Percentiles rank a stretch among this genome's conserved stretches.
Evolutionary conservation across 2,329 filamentous ascomycete species (phyloP).

Genomic region (Paraconiothyrium sp.): DNA sequence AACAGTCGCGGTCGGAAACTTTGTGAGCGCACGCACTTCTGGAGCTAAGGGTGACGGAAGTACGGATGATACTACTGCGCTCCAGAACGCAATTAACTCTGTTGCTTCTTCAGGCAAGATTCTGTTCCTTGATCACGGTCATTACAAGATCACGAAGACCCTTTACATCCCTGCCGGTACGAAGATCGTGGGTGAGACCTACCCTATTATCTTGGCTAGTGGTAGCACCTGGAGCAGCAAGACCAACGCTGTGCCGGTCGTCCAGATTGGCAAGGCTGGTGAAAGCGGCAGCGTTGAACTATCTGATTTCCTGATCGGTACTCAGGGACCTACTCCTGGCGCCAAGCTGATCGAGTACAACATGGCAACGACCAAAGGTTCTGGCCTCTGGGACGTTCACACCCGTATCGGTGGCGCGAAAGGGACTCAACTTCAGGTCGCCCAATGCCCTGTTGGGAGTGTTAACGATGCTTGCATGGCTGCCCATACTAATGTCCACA

Average conservation of each 20-base stretch:
- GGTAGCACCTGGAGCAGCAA: constrained; percentile 64
- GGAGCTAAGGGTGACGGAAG: constrained; percentile 80
- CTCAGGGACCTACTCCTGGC: constrained; percentile 73
- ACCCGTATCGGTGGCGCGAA: constrained; percentile 83
- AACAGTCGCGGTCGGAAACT: constrained; percentile 65
- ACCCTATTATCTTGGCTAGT: constrained; percentile 83
- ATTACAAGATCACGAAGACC: constrained; percentile 66
- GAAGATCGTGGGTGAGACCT: constrained; percentile 85
- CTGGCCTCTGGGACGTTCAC: constrained; percentile 88
- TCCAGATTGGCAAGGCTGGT: constrained; percentile 72
- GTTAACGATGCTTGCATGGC: constrained; percentile 72
- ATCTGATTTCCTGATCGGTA: constrained; percentile 77
- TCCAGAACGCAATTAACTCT: constrained; percentile 77
- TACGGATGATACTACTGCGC: constrained; percentile 82
- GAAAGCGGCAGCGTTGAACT: constrained; percentile 75
- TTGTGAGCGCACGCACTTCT: constrained; percentile 62
- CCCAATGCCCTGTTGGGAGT: constrained; percentile 77
- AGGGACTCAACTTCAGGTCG: constrained; percentile 79
- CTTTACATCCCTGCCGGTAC: constrained; percentile 72
- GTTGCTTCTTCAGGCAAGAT: constrained; percentile 64
- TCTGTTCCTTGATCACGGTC: constrained; percentile 68
- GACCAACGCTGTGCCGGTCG: constrained; percentile 67
- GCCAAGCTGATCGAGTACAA: constrained; percentile 81
- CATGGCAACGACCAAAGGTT: constrained; percentile 57
- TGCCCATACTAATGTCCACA: constrained; percentile 66